Evolutionary conservation across 768 basidiomycete genomes (phyloP).

Genomic region (Russula foetens): DNA sequence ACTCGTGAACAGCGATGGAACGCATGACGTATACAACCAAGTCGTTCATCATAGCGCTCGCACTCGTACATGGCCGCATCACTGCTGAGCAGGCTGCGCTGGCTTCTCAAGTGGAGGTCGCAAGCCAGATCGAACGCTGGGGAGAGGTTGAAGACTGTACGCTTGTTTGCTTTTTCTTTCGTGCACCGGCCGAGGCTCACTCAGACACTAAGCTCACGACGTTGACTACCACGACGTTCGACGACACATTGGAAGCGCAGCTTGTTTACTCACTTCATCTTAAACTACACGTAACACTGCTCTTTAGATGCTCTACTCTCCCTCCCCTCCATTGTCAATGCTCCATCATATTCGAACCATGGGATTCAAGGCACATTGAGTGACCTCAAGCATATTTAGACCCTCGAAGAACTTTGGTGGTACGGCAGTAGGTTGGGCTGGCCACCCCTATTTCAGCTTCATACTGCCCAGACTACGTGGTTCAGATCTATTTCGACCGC

Average conservation of each 20-base stretch:
- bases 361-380: background rate
- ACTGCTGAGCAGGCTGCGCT: slow-evolving; percentile 78
- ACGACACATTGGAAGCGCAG: slow-evolving; percentile 74
- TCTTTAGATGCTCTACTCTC: background rate
- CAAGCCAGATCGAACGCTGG: slow-evolving; percentile 94
- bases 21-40: slow-evolving; percentile 84
- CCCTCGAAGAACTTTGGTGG: too few species aligned
- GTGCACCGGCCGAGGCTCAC: background rate
- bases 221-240: slow-evolving; percentile 95
- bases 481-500: too few species aligned
- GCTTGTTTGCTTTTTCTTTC: slow-evolving; percentile 27
- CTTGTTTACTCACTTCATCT: slow-evolving; percentile 37
- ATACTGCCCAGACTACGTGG: too few species aligned
- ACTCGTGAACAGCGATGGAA: slow-evolving; percentile 62
- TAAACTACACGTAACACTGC: background rate
- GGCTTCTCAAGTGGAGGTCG: slow-evolving; percentile 86
- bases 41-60: slow-evolving; percentile 83
- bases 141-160: slow-evolving; percentile 99
- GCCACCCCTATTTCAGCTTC: too few species aligned
- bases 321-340: background rate
- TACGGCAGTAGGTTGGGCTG: too few species aligned
- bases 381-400: too few species aligned
- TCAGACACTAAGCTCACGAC: slow-evolving; percentile 71
- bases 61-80: slow-evolving; percentile 67
- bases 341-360: background rate